A percentile compares a stretch with the other conserved stretches of the same genome.
Evolutionary conservation across 495 filamentous ascomycete species (phyloP).

Genomic region (Aspergillus nanangensis): DNA sequence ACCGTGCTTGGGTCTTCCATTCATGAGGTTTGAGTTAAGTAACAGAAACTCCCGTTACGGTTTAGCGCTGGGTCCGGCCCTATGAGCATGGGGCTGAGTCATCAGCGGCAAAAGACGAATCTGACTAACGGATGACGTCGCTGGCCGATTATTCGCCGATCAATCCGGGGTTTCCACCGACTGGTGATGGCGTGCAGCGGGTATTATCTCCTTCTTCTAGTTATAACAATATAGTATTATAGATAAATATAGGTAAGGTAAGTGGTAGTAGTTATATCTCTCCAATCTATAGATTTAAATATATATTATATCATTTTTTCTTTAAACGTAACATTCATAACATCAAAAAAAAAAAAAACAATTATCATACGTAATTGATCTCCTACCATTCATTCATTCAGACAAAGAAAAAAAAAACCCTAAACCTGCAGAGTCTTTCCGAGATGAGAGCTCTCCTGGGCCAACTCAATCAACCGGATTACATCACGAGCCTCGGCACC

Average conservation of each 20-base stretch:
- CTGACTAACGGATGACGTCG: too few relatives aligned
- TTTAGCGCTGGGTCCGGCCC: slow-evolving; percentile 16
- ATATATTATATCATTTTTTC: too few relatives aligned
- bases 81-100: too few relatives aligned
- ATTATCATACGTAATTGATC: not conserved
- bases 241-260: too few relatives aligned
- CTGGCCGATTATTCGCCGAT: too few relatives aligned
- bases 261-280: not conserved
- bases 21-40: slow-evolving; percentile 36
- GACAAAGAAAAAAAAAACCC: slow-evolving; percentile 5
- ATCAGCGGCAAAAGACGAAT: too few relatives aligned
- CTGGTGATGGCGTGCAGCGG: not conserved
- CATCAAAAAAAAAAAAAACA: too few relatives aligned
- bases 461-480: slow-evolving; percentile 69
- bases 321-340: too few relatives aligned
- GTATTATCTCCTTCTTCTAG: too few relatives aligned
- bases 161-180: slow-evolving; percentile 3
- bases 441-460: slow-evolving; percentile 59
- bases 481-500: slow-evolving; percentile 67
- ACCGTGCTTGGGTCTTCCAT: slow-evolving; percentile 27
- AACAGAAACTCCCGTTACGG: slow-evolving; percentile 33
- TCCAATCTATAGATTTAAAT: not conserved
- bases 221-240: too few relatives aligned
- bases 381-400: too few relatives aligned
- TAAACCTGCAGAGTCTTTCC: slow-evolving; percentile 52